Base-by-base conservation (phyloP, 1,284 basidiomycete species). In the Melampsora americana region DNA sequence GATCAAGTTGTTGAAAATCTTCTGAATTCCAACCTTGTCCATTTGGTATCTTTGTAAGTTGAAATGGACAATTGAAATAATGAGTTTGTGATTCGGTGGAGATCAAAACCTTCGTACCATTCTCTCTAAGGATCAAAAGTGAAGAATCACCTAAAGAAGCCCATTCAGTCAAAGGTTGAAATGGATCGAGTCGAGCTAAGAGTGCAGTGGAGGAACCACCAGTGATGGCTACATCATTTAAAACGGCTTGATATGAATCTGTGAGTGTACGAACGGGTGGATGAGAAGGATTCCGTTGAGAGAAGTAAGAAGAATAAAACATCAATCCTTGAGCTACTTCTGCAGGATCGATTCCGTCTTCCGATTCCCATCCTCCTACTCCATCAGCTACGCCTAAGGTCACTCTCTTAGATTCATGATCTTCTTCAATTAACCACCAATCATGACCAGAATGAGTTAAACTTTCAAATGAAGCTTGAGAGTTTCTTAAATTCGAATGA, bases 31-130 rank as follows among this genome's bases (percentile, higher is more conserved):
- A 59, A 18, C 35, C 64, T n/a, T 56, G 53, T n/a, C n/a, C 53
- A 1, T 23, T 18, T n/a, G 72, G 72, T 26, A 74, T 50, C 56
- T 74, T 74, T n/a, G 72, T 74, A 2, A 74, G 65, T 66, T 74
- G 72, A 56, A 66, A 74, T 23, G 72, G 72, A 74, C 72, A 74
- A 46, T 74, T 74, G 26, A 74, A 74, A 64, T 44, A 74, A 67
- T 74, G 72, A 16, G 72, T 66, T 56, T 74, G 72, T 9, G 72
- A 14, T 20, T 59, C 56, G 14, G 72, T 44, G 12, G 23, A 56
- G 9, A 59, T n/a, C 2, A 48, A 46, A 35, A 74, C n/a, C 39
- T 66, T 35, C 18, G 53, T n/a, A 30, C 32, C 50, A 1, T 48
- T 35, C 28, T 30, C 9, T 16, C 64, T 39, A 26, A 74, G 48